Base-by-base conservation (phyloP, 1,284 basidiomycete genomes). In the Ustilago curta region DNA sequence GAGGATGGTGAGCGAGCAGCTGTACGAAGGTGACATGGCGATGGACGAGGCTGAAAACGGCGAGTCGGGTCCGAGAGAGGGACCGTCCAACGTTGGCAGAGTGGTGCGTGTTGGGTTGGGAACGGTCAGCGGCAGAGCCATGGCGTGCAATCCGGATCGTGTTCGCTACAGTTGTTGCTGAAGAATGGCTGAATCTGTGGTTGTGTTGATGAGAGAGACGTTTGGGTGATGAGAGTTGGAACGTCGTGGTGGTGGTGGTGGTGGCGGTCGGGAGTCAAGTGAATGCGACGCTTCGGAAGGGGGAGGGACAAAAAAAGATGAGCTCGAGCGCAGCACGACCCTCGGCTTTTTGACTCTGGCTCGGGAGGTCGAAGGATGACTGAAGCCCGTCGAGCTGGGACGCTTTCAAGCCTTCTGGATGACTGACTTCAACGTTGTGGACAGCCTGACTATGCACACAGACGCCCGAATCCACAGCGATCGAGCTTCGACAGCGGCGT, bases 1-100 rank as follows among this genome's bases (percentile, higher is more conserved):
- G 67, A 75, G 68, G 31, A 75, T 75, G 25, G 72, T 75, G 42
- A 75, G 64, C 25, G 72, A 58, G 51, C 72, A 75, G 60, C 67
- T 65, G 39, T 59, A 59, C 19, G 44, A 57, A 5, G 51, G 53
- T n/a, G 62, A 40, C 60, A 67, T 53, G 56, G 35, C 21, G 56
- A 40, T 42, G 14, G 61, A 44, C 7, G 48, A 53, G 8, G 49
- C 45, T 2, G 66, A 60, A 45, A 65, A 57, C 19, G 69, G 47
- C 11, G 69, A 61, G 19, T 27, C 50, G 16, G 52, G 56, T 49
- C 52, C 67, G 18, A 44, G 18, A 18, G 63, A 59, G 27, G 51
- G 55, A 18, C 45, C 25, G 1, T 29, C 40, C 65, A 69, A 52
- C 44, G 39, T 53, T 27, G 62, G 37, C 14, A 50, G 54, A 31